Conservation (phyloP, 768 basidiomycete species). For the Phylloporus scabripes region DNA sequence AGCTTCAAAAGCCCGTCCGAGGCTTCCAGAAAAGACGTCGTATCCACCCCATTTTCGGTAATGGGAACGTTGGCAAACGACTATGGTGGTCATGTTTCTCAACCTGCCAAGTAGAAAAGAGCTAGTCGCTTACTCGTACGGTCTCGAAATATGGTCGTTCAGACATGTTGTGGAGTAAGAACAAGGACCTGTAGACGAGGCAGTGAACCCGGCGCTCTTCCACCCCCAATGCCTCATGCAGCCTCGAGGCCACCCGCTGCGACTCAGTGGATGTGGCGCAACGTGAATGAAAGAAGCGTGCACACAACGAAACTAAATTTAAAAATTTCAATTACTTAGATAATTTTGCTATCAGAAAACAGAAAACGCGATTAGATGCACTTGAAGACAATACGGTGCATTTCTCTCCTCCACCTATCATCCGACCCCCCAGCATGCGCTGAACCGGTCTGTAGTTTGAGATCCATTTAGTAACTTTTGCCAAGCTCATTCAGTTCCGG, state of each 20-base stretch:
- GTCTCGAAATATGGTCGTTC: slow-evolving; percentile 59
- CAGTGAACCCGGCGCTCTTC: slow-evolving; percentile 7
- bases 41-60: slow-evolving; percentile 74
- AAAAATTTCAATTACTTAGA: slow-evolving; percentile 19
- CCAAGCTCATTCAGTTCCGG: background rate
- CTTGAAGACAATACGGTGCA: background rate
- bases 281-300: slow-evolving; percentile 18
- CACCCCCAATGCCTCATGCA: slow-evolving; percentile 15
- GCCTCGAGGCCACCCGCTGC: slow-evolving; percentile 26
- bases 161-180: slow-evolving; percentile 20
- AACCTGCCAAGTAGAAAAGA: background rate
- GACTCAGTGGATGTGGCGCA: slow-evolving; percentile 17
- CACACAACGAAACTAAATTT: slow-evolving; percentile 7
- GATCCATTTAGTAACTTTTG: too few species aligned
- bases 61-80: slow-evolving; percentile 83
- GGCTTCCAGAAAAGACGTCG: slow-evolving; percentile 75
- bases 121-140: slow-evolving; percentile 45
- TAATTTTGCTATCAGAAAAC: slow-evolving; percentile 16
- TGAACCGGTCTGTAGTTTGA: background rate
- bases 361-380: slow-evolving; percentile 9
- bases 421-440: background rate
- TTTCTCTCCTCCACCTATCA: slow-evolving; percentile 1
- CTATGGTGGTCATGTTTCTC: slow-evolving; percentile 35
- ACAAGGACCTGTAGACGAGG: slow-evolving; percentile 4
- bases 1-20: slow-evolving; percentile 77